Conservation (phyloP, 2,329 filamentous ascomycete genomes). For the Colletotrichum tamarilloi region DNA sequence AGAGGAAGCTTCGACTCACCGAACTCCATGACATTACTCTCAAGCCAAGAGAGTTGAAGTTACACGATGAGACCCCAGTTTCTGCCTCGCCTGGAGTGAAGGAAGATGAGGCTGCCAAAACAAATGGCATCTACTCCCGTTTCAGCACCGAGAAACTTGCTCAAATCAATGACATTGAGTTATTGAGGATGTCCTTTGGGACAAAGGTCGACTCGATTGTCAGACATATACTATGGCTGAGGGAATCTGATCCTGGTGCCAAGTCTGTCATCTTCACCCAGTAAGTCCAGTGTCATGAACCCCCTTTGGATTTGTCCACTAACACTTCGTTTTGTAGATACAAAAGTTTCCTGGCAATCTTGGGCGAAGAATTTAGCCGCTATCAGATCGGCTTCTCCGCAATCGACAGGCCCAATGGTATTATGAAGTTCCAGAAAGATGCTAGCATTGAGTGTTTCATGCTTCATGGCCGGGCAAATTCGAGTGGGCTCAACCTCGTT, state of each 20-base stretch:
- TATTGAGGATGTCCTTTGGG: constrained; percentile 80
- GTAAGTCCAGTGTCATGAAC: constrained; percentile 42
- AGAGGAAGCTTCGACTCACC: constrained; percentile 69
- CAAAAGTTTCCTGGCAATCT: constrained; percentile 80
- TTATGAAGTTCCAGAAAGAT: constrained; percentile 81
- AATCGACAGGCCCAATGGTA: constrained; percentile 76
- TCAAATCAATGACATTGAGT: constrained; percentile 84
- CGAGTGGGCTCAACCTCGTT: constrained; percentile 89
- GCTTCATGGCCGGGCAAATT: constrained; percentile 88
- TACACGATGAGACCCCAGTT: constrained; percentile 57
- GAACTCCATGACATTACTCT: constrained; percentile 89
- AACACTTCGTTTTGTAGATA: constrained; percentile 56
- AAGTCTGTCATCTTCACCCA: constrained; percentile 97
- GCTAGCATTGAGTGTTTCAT: constrained; percentile 83
- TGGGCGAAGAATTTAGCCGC: constrained; percentile 75
- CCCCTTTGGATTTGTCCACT: constrained; percentile 10
- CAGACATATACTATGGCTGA: constrained; percentile 86
- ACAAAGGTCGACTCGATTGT: constrained; percentile 90
- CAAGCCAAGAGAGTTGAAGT: constrained; percentile 78
- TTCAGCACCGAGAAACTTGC: constrained; percentile 78
- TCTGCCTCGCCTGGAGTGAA: background rate
- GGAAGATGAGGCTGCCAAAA: constrained; percentile 40
- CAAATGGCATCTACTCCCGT: constrained; percentile 76
- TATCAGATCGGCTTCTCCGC: constrained; percentile 80
- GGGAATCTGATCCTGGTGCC: constrained; percentile 83